Percentiles rank a stretch among this genome's conserved stretches.
These are phyloP conservation scores for Fusarium duplospermum DNA, from an alignment of 2,329 filamentous ascomycete species.

Conservation along the genomic window DNA sequence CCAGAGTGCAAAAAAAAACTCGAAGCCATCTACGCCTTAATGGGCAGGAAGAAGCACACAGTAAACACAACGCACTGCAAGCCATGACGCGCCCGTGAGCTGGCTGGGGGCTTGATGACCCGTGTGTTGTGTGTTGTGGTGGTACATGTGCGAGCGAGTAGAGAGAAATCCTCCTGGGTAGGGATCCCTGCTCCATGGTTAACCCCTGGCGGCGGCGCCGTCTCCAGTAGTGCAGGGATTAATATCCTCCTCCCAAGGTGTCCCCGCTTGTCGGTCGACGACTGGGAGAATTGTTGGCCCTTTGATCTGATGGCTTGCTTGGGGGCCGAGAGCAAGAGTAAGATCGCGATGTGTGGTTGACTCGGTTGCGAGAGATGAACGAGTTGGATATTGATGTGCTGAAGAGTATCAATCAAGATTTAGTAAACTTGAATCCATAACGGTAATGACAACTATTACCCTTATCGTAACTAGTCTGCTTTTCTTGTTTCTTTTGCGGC, in stretches of 20 bases:
- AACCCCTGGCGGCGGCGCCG: not conserved
- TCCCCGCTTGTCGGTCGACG: slow-evolving; percentile 30
- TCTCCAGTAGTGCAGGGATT: slow-evolving; percentile 16
- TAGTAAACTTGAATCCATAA: not conserved
- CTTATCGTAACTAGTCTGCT: not conserved
- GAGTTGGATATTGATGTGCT: not conserved
- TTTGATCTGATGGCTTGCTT: slow-evolving; percentile 16
- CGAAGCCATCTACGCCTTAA: slow-evolving; percentile 1
- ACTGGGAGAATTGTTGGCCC: slow-evolving; percentile 24
- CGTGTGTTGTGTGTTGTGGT: not conserved
- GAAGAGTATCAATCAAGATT: not conserved
- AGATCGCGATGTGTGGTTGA: slow-evolving; percentile 23
- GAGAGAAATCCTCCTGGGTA: not conserved
- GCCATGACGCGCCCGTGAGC: slow-evolving; percentile 8
- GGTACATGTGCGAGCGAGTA: not conserved
- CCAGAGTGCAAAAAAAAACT: not conserved
- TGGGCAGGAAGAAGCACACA: not conserved
- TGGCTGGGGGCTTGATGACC: slow-evolving; percentile 7
- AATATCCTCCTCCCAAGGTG: slow-evolving; percentile 6
- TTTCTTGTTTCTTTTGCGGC: not conserved
- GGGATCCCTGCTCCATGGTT: not conserved
- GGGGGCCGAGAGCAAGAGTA: not conserved
- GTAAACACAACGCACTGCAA: slow-evolving; percentile 14
- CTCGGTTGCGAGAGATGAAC: not conserved
- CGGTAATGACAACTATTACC: not conserved